These are phyloP conservation scores for Graphilbum sp. DNA, from an alignment of 2,329 filamentous ascomycete genomes.

Conservation along the genomic window DNA sequence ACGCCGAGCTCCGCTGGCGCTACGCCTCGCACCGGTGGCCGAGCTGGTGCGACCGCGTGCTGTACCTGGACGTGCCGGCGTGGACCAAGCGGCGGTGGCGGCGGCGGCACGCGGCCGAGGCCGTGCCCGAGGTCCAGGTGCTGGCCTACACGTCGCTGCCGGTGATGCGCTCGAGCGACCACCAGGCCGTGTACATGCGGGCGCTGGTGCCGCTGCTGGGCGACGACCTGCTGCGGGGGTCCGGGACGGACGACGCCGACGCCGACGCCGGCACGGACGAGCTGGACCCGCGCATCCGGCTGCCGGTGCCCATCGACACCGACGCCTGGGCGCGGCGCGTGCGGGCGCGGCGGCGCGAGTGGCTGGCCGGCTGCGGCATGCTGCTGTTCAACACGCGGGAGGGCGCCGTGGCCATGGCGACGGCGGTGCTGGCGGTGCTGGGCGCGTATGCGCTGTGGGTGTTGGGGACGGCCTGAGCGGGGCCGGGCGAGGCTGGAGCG, in stretches of 20 bases:
- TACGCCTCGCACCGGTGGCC: slow-evolving; percentile 79
- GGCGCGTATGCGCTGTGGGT: slow-evolving; percentile 27
- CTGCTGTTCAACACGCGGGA: slow-evolving; percentile 36
- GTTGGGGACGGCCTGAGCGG: background rate
- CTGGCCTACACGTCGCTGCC: slow-evolving; percentile 60
- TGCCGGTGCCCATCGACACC: slow-evolving; percentile 36
- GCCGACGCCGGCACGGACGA: background rate
- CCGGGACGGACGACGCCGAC: background rate
- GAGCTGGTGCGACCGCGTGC: slow-evolving; percentile 81
- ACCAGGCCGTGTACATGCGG: slow-evolving; percentile 66
- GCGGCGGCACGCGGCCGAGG: background rate
- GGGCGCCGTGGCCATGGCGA: slow-evolving; percentile 28
- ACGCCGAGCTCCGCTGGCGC: slow-evolving; percentile 30
- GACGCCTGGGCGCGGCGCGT: slow-evolving; percentile 36
- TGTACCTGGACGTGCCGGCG: slow-evolving; percentile 51
- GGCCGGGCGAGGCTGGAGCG: background rate
- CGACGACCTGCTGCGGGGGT: slow-evolving; percentile 11
- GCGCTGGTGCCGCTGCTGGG: slow-evolving; percentile 45
- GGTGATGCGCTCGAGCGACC: slow-evolving; percentile 69
- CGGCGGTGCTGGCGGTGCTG: slow-evolving; percentile 23
- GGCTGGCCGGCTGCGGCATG: slow-evolving; percentile 36
- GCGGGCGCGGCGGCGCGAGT: slow-evolving; percentile 27
- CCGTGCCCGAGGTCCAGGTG: slow-evolving; percentile 24
- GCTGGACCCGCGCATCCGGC: slow-evolving; percentile 22
- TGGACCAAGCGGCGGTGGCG: slow-evolving; percentile 23